phyloP scores from a whole-genome alignment of 257 asterid species.

The Solanum pinnatisectum region DNA sequence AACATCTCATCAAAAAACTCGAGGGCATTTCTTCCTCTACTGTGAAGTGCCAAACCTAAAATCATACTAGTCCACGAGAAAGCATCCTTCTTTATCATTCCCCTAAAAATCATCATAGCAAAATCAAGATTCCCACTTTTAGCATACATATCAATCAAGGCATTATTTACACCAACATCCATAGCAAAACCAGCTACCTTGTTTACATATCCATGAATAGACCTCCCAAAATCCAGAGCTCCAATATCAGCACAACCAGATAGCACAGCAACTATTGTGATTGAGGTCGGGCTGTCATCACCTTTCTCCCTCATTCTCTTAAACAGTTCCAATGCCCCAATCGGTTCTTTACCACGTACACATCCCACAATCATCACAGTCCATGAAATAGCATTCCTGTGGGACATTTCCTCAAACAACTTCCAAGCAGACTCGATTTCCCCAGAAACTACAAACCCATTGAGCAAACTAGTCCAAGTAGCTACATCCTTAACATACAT shows the following conservation, averaged over 20 bases:
- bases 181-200: slow-evolving; percentile 35
- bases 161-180: slow-evolving; percentile 53
- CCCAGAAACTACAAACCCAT: slow-evolving; percentile 40
- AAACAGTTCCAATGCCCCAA: slow-evolving; percentile 50
- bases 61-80: slow-evolving; percentile 72
- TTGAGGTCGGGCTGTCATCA: slow-evolving; percentile 35
- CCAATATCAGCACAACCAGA: slow-evolving; percentile 87
- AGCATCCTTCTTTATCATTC: slow-evolving; percentile 43
- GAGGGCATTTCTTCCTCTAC: slow-evolving; percentile 54
- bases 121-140: slow-evolving; percentile 60
- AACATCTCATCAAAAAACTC: slow-evolving; percentile 48
- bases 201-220: slow-evolving; percentile 46
- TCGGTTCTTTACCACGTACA: slow-evolving; percentile 40
- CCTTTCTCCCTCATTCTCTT: slow-evolving; percentile 46
- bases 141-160: slow-evolving; percentile 68
- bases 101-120: slow-evolving; percentile 33
- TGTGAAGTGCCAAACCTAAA: slow-evolving; percentile 60
- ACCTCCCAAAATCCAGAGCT: slow-evolving; percentile 59
- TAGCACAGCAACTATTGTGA: slow-evolving; percentile 61
- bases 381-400: slow-evolving; percentile 66
- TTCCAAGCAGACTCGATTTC: slow-evolving; percentile 40
- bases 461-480: slow-evolving; percentile 71
- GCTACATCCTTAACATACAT: slow-evolving; percentile 42
- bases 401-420: slow-evolving; percentile 59
- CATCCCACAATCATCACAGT: slow-evolving; percentile 74